These are phyloP conservation scores for Neoscytalidium dimidiatum DNA, from an alignment of 2,329 filamentous ascomycete genomes.

Conservation along the genomic window DNA sequence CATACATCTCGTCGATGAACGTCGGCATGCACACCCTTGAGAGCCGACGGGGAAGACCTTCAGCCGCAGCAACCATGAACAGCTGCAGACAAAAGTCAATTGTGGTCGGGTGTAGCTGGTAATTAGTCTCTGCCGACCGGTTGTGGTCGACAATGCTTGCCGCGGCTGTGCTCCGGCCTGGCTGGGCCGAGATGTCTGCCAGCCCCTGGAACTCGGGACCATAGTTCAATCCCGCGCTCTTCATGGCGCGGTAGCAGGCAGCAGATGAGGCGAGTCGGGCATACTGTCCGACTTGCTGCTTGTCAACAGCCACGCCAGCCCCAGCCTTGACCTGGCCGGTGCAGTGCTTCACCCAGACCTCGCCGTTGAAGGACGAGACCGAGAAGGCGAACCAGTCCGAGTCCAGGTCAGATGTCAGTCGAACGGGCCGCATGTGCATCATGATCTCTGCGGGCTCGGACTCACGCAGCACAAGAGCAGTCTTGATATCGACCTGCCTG, in stretches of 20 bases:
- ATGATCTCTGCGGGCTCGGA: conserved; percentile 20
- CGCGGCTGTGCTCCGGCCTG: background rate
- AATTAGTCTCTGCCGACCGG: conserved; percentile 1
- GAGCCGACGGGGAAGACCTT: conserved; percentile 22
- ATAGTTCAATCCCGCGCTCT: background rate
- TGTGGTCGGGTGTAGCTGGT: conserved; percentile 21
- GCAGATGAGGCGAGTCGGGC: background rate
- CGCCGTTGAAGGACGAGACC: conserved; percentile 25
- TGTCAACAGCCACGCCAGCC: background rate
- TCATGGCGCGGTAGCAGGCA: background rate
- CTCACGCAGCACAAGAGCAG: conserved; percentile 20
- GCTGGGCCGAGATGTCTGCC: background rate
- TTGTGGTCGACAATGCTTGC: background rate
- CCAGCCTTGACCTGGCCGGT: conserved; percentile 21
- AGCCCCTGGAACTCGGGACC: background rate
- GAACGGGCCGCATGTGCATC: conserved; percentile 19
- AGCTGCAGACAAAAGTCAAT: conserved; percentile 21
- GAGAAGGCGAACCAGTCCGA: conserved; percentile 26
- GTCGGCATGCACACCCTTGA: conserved; percentile 12
- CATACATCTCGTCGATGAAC: conserved; percentile 22
- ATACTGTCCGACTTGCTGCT: background rate
- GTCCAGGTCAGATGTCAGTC: conserved; percentile 22
- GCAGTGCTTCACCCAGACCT: conserved; percentile 29
- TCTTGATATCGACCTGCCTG: conserved; percentile 18
- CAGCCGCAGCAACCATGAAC: conserved; percentile 21